These are phyloP conservation scores for Areca catechu DNA, from an alignment of 176 grass and related monocot species.

Conservation along the genomic window DNA sequence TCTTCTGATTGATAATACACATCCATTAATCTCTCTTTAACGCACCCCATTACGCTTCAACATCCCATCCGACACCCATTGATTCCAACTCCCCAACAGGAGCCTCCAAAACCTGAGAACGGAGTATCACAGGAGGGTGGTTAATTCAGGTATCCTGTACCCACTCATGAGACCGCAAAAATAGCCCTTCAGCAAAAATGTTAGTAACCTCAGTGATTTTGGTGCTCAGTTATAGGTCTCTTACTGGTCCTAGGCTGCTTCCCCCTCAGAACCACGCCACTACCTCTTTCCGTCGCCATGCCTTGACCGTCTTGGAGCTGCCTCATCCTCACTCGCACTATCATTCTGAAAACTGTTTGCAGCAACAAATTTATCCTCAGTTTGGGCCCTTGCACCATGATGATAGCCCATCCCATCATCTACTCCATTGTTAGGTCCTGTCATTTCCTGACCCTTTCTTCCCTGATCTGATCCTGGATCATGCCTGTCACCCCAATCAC, in stretches of 20 bases:
- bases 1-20: too few species aligned
- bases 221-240: neutral
- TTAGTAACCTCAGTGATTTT: neutral
- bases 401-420: conserved; percentile 27
- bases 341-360: conserved; percentile 44
- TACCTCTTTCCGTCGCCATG: conserved; percentile 32
- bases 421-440: conserved; percentile 25
- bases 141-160: too few species aligned
- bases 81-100: too few species aligned
- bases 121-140: too few species aligned
- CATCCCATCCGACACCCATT: too few species aligned
- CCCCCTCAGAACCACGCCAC: conserved; percentile 13
- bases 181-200: too few species aligned
- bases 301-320: conserved; percentile 63
- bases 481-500: conserved; percentile 36
- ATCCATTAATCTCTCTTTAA: too few species aligned
- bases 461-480: conserved; percentile 62
- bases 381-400: conserved; percentile 29
- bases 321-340: conserved; percentile 81
- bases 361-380: conserved; percentile 30
- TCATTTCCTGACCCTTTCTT: conserved; percentile 42
- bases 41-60: too few species aligned
- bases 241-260: conserved; percentile 12
- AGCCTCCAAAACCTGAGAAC: too few species aligned
- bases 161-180: too few species aligned